Evolutionary conservation across 2,329 filamentous ascomycete genomes (phyloP).

Genomic region (Cylindrodendrum hubeiense): DNA sequence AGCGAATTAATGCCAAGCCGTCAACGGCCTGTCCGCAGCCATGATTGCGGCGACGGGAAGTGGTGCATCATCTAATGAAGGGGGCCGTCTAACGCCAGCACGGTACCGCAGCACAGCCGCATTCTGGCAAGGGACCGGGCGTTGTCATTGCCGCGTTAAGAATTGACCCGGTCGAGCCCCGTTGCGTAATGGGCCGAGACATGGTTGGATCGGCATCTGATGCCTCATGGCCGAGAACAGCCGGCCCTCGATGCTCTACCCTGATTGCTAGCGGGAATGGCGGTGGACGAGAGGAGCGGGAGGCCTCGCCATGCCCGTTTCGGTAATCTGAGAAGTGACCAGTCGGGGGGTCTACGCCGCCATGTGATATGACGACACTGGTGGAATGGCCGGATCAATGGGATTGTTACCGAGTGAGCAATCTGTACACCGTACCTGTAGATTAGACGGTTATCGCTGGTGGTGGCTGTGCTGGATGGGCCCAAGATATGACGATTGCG

Average conservation of each 20-base stretch:
- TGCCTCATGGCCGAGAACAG: constrained; percentile 32
- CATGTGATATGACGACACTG: constrained; percentile 20
- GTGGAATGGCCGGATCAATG: neutral
- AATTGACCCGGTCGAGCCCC: constrained; percentile 13
- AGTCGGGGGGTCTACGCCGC: neutral
- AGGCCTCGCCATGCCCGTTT: constrained; percentile 27
- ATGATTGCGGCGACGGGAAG: constrained; percentile 21
- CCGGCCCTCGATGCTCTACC: neutral
- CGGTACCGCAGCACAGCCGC: constrained; percentile 22
- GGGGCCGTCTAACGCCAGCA: constrained; percentile 17
- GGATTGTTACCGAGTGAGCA: neutral
- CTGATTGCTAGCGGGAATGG: constrained; percentile 25
- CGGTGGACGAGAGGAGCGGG: constrained; percentile 30
- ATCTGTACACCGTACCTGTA: neutral
- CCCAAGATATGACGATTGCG: neutral
- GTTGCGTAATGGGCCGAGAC: constrained; percentile 2
- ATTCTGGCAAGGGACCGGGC: constrained; percentile 1
- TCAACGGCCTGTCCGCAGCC: constrained; percentile 22
- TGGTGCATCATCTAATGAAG: constrained; percentile 29
- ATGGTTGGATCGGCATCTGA: constrained; percentile 26
- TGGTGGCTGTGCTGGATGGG: neutral
- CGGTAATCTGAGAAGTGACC: neutral
- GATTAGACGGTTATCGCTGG: neutral
- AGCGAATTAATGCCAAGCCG: constrained; percentile 36
- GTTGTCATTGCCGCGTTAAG: constrained; percentile 31